These are phyloP conservation scores for Russula brevipes DNA, from an alignment of 768 basidiomycete species.

Conservation along the genomic window DNA sequence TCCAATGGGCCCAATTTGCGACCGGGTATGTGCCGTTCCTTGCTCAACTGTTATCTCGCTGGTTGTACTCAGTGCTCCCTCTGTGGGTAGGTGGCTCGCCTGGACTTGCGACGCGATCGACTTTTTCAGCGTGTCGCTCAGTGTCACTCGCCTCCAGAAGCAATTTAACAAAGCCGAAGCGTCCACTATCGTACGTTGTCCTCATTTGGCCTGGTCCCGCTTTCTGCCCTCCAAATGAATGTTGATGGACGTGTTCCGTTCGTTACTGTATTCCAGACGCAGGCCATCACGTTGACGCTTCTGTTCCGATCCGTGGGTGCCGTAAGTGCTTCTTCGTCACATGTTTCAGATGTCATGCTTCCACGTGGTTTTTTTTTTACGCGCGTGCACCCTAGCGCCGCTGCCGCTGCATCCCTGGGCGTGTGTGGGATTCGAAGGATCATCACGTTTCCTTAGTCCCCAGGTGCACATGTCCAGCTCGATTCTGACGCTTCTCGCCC, in stretches of 20 bases:
- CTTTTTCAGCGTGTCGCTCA: slow-evolving; percentile 75
- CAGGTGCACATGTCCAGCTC: neutral
- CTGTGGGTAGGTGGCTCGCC: slow-evolving; percentile 57
- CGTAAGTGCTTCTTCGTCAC: slow-evolving; percentile 33
- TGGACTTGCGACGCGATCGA: slow-evolving; percentile 88
- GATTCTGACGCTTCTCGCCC: slow-evolving; percentile 1
- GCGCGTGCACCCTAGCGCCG: neutral
- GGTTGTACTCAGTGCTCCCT: neutral
- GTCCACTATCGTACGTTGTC: slow-evolving; percentile 40
- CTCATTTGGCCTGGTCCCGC: neutral
- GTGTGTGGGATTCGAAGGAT: neutral
- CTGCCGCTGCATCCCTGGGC: neutral
- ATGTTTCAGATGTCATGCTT: neutral
- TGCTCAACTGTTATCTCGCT: neutral
- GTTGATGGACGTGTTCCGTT: neutral
- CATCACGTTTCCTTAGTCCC: no score
- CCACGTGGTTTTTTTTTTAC: no score
- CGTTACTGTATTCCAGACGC: slow-evolving; percentile 40
- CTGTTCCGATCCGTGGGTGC: slow-evolving; percentile 81
- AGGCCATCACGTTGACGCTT: slow-evolving; percentile 86
- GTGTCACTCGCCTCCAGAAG: slow-evolving; percentile 41
- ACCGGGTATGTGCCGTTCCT: slow-evolving; percentile 38
- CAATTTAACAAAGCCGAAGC: slow-evolving; percentile 44
- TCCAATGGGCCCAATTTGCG: slow-evolving; percentile 53
- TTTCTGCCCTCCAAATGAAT: neutral